Evolutionary conservation across 2,329 filamentous ascomycete species (phyloP).

Genomic region (Penicillium sclerotiorum): DNA sequence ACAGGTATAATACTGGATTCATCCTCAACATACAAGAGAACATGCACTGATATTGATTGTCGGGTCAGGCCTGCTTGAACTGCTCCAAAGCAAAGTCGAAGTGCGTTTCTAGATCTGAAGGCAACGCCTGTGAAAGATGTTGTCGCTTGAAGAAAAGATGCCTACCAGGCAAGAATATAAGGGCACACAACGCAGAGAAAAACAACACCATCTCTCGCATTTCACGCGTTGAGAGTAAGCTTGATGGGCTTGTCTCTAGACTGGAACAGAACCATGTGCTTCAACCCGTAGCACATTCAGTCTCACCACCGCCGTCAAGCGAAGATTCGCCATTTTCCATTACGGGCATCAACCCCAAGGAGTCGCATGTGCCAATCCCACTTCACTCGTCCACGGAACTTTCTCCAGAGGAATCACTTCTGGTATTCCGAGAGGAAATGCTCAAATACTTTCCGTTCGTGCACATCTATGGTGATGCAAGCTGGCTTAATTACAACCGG

Average conservation of each 20-base stretch:
- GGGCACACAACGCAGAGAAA: constrained; percentile 27
- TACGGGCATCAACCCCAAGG: not conserved
- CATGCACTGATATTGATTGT: not conserved
- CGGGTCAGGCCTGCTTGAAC: constrained; percentile 22
- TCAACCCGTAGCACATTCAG: not conserved
- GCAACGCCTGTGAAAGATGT: constrained; percentile 37
- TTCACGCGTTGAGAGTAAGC: constrained; percentile 29
- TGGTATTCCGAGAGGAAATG: constrained; percentile 47
- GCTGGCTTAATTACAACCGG: constrained; percentile 42
- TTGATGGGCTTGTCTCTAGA: constrained; percentile 30
- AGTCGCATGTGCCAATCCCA: too few relatives aligned
- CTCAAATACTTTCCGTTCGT: constrained; percentile 52
- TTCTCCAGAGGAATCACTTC: constrained; percentile 43
- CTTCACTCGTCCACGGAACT: not conserved
- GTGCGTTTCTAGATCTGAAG: constrained; percentile 18
- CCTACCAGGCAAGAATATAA: constrained; percentile 37
- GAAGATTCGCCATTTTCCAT: not conserved
- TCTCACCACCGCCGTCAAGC: not conserved
- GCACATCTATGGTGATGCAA: constrained; percentile 42
- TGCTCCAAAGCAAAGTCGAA: constrained; percentile 30
- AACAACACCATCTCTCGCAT: constrained; percentile 18
- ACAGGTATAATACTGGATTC: too few relatives aligned
- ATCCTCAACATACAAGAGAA: too few relatives aligned
- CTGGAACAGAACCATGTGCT: constrained; percentile 15
- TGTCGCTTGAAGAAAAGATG: constrained; percentile 48